Conservation (phyloP, 202 grass and related monocot genomes). For the Schoenoplectus triqueter region DNA sequence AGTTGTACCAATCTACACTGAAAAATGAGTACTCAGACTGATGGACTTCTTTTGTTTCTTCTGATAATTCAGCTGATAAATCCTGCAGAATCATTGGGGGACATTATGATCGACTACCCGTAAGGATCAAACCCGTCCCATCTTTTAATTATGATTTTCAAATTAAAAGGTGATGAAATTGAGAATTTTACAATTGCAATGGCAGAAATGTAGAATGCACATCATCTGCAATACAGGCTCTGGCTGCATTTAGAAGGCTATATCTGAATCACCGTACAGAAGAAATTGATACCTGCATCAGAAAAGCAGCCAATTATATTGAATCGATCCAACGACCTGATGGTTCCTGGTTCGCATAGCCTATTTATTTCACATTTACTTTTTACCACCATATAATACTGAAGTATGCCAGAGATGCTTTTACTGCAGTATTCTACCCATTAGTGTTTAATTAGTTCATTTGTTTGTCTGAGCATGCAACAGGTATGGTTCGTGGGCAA, state of each 20-base stretch:
- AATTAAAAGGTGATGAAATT: constrained; percentile 37
- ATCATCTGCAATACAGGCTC: constrained; percentile 82
- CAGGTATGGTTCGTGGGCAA: constrained; percentile 89
- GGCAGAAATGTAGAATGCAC: constrained; percentile 93
- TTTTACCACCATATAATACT: constrained; percentile 4
- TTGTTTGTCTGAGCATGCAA: not conserved
- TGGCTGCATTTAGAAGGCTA: constrained; percentile 80
- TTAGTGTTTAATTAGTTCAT: not conserved
- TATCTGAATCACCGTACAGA: constrained; percentile 66
- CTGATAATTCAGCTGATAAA: constrained; percentile 72
- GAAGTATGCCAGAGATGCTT: not conserved
- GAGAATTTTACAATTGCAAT: constrained; percentile 36
- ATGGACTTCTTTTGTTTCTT: not conserved
- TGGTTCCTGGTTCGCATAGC: constrained; percentile 73
- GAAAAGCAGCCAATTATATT: constrained; percentile 64
- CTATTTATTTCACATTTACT: not conserved
- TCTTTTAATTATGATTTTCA: constrained; percentile 29
- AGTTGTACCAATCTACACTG: not conserved
- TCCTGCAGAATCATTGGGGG: constrained; percentile 81
- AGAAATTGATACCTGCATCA: constrained; percentile 80
- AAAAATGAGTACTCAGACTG: not conserved
- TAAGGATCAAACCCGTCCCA: constrained; percentile 51
- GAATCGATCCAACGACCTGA: constrained; percentile 66
- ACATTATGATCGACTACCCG: constrained; percentile 89
- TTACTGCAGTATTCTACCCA: not conserved